Evolutionary conservation across 2,329 filamentous ascomycete species (phyloP), one percentile per base, ranked within the genome.

Genomic region (Hymenoscyphus scutula): DNA sequence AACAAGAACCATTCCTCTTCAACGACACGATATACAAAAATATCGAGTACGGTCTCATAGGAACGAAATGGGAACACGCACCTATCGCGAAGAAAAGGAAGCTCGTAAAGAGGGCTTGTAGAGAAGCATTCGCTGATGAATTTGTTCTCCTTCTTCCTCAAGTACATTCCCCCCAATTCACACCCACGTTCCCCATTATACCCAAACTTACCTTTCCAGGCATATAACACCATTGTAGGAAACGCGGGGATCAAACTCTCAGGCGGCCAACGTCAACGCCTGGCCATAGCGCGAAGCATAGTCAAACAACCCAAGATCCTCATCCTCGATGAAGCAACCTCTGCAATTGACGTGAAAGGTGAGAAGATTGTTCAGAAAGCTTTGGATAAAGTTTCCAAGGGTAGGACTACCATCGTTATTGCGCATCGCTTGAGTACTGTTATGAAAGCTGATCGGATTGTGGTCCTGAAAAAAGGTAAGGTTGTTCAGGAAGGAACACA

Each of bases 401-500:
- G 80, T 32, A 77, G 85, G 19, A 89, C 86, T 0, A 88, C 85
- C 0, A 84, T 89, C 56, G 79, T 84, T 8, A 86, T 89, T 62
- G 85, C 85, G 19, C 69, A 92, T 74, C 81, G 89, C 3, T 78
- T 92, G 2, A 90, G 88, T 0, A 92, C 89, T 77, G 81, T 92
- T 70, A 88, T 87, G 73, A 85, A 89, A 66, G 91, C 91, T 3
- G 89, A 96, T 71, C 84, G 86, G 41, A 96, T 96, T 60, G 79
- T 92, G 7, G 91, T 96, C 0, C 75, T 96, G 59, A 82, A 90
- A 64, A 84, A 88, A 63, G 91, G 91, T 17, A 81, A 82, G 59
- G 84, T 92, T 0, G 81, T 89, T 8, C 91, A 96, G 74, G 79
- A 88, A 68, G 92, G 92, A 0, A 91, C 84, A 0, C 91, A 96